These are phyloP conservation scores for Ceratobasidium theobromae DNA, from an alignment of 1,284 basidiomycete genomes.

Conservation along the genomic window DNA sequence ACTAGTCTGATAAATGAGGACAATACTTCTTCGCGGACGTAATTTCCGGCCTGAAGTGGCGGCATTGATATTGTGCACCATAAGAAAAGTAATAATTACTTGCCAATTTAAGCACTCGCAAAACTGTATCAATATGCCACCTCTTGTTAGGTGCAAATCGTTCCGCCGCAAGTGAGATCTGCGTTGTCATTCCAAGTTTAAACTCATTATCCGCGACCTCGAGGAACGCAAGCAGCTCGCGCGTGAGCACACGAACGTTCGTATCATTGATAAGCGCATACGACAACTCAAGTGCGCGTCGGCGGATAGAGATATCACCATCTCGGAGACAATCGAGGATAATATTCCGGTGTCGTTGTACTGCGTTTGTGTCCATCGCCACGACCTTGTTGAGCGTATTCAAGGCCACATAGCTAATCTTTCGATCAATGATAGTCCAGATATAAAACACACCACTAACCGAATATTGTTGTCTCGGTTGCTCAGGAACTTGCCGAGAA, in stretches of 20 bases:
- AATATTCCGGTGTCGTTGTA: conserved; percentile 96
- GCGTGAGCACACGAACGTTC: conserved; percentile 89
- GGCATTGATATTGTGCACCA: neutral
- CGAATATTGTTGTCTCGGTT: conserved; percentile 99
- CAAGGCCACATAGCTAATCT: conserved; percentile 86
- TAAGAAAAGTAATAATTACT: conserved; percentile 41
- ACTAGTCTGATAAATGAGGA: conserved; percentile 95
- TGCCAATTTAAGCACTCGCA: conserved; percentile 90
- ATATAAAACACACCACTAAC: conserved; percentile 49
- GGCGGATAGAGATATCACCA: conserved; percentile 97
- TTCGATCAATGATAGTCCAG: neutral
- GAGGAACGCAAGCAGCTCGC: conserved; percentile 93
- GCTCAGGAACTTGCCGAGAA: conserved; percentile 96
- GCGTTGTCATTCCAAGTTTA: conserved; percentile 96
- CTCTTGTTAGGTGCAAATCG: conserved; percentile 96
- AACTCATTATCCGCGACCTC: conserved; percentile 99
- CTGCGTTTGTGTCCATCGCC: conserved; percentile 96
- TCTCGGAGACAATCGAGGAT: conserved; percentile 98
- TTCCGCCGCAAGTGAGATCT: conserved; percentile 95
- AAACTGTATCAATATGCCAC: conserved; percentile 98
- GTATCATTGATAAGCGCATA: conserved; percentile 97
- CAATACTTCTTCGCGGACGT: conserved; percentile 94
- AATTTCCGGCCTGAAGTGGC: conserved; percentile 84
- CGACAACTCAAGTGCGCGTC: conserved; percentile 93
- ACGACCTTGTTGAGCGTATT: conserved; percentile 99